A percentile compares a stretch with the other conserved stretches of the same genome.
Evolutionary conservation across 2,329 filamentous ascomycete genomes (phyloP).

Genomic region (Cyphellophora attinorum): DNA sequence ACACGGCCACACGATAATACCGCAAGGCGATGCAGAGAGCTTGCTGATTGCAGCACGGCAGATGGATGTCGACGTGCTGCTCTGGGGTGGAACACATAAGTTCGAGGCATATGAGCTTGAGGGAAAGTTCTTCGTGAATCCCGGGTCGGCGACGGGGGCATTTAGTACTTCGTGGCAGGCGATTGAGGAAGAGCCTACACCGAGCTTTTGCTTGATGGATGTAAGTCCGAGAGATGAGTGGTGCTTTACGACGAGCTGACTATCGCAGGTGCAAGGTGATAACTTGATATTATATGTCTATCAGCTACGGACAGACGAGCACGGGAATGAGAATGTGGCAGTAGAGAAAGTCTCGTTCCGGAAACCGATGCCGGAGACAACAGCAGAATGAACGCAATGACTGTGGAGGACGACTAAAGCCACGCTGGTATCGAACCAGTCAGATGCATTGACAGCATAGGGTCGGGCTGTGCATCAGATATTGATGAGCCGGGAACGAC

Average conservation of each 20-base stretch:
- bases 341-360: slow-evolving; percentile 83
- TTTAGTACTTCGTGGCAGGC: slow-evolving; percentile 52
- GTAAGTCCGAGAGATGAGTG: no score
- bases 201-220: slow-evolving; percentile 97
- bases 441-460: no score
- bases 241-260: slow-evolving; percentile 4
- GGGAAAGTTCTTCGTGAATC: slow-evolving; percentile 63
- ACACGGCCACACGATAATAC: slow-evolving; percentile 62
- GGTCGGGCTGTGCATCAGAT: no score
- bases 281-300: slow-evolving; percentile 95
- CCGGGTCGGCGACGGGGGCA: slow-evolving; percentile 58
- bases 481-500: no score
- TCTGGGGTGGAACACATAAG: slow-evolving; percentile 61
- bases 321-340: slow-evolving; percentile 67
- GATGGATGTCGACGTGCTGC: slow-evolving; percentile 61
- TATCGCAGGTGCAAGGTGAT: slow-evolving; percentile 75
- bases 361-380: slow-evolving; percentile 56
- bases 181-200: slow-evolving; percentile 59
- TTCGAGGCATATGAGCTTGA: slow-evolving; percentile 66
- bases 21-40: slow-evolving; percentile 57
- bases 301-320: slow-evolving; percentile 66
- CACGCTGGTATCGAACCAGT: no score
- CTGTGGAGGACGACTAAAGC: no score
- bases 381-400: slow-evolving; percentile 27
- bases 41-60: slow-evolving; percentile 58